phyloP scores from a whole-genome alignment of 306 rosid genomes.

The Luffa acutangula region DNA sequence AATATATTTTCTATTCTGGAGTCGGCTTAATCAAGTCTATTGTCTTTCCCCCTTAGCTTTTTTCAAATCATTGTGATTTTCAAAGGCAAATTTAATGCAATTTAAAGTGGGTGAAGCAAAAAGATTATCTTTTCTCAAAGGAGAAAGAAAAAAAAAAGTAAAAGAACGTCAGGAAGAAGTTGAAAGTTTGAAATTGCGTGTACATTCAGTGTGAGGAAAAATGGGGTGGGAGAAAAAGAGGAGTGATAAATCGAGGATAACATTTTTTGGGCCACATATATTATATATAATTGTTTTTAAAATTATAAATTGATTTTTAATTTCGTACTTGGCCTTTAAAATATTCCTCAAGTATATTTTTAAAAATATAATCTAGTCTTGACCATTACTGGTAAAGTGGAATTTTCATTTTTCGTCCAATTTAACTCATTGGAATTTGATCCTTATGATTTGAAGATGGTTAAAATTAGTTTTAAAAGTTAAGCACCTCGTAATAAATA shows the following conservation, averaged over 20 bases:
- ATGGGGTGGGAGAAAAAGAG: background rate
- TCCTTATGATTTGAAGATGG: no score
- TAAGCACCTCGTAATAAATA: no score
- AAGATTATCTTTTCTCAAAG: background rate
- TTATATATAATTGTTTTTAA: no score
- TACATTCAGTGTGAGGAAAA: conserved; percentile 12
- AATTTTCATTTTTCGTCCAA: no score
- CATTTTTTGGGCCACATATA: background rate
- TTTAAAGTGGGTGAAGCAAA: conserved; percentile 15
- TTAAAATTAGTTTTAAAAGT: no score
- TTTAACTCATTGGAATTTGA: no score
- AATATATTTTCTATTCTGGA: conserved; percentile 4
- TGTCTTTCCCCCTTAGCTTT: conserved; percentile 17
- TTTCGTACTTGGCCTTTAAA: no score
- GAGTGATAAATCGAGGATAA: background rate
- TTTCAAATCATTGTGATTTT: conserved; percentile 9
- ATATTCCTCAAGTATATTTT: no score
- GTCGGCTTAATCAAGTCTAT: background rate
- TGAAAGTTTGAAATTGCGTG: conserved; percentile 41
- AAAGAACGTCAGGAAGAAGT: conserved; percentile 35
- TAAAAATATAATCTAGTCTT: no score
- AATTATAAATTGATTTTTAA: no score
- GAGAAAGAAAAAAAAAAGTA: conserved; percentile 4
- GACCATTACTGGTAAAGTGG: no score
- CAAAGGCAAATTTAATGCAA: conserved; percentile 31